phyloP scores from a whole-genome alignment of 192 early-diverging fungal species.

The Borealophlyctis nickersoniae region DNA sequence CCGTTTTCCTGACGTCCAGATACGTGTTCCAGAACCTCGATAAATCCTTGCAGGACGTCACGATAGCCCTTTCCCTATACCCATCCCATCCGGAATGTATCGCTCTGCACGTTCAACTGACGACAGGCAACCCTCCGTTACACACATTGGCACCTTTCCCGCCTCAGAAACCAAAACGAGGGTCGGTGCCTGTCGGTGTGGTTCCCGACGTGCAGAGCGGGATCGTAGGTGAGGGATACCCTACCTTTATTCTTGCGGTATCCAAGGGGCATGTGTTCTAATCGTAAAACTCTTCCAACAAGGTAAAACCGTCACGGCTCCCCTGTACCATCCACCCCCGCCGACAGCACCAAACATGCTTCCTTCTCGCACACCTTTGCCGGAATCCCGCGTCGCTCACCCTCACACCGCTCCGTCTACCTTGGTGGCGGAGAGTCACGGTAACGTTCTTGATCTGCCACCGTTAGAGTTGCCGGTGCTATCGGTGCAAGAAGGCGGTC shows the following conservation, averaged over 20 bases:
- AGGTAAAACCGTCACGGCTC: neutral
- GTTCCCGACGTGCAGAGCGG: slow-evolving; percentile 11
- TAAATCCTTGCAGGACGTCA: slow-evolving; percentile 26
- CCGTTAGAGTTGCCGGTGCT: slow-evolving; percentile 17
- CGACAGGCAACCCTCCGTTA: slow-evolving; percentile 14
- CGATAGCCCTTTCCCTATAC: slow-evolving; percentile 14
- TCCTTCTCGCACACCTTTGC: neutral
- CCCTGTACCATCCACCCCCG: neutral
- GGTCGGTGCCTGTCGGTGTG: slow-evolving; percentile 5
- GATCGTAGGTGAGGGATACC: slow-evolving; percentile 1
- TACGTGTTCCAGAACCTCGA: slow-evolving; percentile 14
- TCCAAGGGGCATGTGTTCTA: too few species aligned
- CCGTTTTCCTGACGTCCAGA: too few species aligned
- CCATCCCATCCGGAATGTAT: slow-evolving; percentile 22
- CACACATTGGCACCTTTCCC: slow-evolving; percentile 20
- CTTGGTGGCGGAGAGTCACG: slow-evolving; percentile 11
- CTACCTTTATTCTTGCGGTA: neutral
- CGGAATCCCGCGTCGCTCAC: neutral
- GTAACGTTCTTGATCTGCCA: slow-evolving; percentile 15
- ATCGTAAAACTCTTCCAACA: too few species aligned
- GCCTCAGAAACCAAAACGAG: slow-evolving; percentile 13
- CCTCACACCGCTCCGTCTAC: neutral
- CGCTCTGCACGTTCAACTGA: slow-evolving; percentile 31
- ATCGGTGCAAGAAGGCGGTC: slow-evolving; percentile 20
- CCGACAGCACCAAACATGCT: slow-evolving; percentile 1